These are phyloP conservation scores for Pleodorina starrii DNA, from an alignment of 139 green algal genomes.

Conservation along the genomic window DNA sequence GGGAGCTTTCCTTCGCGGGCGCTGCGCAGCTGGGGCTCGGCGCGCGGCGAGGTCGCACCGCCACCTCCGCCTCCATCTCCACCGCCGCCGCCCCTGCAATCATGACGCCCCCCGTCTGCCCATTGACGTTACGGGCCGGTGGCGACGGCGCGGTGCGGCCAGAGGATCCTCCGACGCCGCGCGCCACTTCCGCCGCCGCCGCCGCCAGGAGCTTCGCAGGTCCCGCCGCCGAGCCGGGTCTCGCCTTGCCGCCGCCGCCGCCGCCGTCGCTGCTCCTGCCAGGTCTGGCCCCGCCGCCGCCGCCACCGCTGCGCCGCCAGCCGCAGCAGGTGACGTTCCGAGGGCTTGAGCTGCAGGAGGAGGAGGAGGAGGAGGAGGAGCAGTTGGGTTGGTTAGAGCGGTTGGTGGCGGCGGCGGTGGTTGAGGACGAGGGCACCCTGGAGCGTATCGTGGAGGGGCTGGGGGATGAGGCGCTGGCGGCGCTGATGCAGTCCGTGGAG, in stretches of 20 bases:
- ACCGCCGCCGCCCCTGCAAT: no score
- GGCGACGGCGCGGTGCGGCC: not conserved
- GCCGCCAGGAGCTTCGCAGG: not conserved
- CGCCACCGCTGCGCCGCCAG: not conserved
- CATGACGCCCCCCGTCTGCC: no score
- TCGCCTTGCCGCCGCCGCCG: not conserved
- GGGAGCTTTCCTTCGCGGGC: not conserved
- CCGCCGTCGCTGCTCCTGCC: not conserved
- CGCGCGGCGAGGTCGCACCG: no score
- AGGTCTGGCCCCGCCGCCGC: not conserved
- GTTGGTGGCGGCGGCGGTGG: not conserved
- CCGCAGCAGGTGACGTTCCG: not conserved
- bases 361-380: not conserved
- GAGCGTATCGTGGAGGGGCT: constrained; percentile 12
- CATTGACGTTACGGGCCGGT: not conserved
- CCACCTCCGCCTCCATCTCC: not conserved
- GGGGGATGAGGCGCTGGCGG: not conserved
- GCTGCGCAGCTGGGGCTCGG: not conserved
- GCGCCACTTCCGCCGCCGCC: not conserved
- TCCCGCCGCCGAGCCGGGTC: no score
- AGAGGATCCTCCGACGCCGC: not conserved
- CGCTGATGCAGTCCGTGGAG: constrained; percentile 10
- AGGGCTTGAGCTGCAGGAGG: not conserved
- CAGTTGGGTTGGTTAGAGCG: constrained; percentile 8
- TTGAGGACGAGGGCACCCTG: not conserved